Conservation (phyloP, 768 basidiomycete genomes). For the Asterophora lycoperdoides region DNA sequence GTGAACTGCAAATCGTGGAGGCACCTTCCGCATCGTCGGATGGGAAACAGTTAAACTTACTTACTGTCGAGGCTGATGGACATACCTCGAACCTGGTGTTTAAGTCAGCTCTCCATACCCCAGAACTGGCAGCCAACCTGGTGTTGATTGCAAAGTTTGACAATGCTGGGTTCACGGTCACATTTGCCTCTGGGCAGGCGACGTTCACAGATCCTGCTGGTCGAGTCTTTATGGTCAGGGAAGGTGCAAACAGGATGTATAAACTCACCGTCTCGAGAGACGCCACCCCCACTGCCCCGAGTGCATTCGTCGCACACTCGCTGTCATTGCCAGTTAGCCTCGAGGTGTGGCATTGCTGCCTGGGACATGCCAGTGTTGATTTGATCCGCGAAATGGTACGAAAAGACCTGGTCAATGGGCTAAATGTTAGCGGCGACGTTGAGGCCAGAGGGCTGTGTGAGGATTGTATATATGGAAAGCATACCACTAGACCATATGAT, state of each 20-base stretch:
- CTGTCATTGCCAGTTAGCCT: slow-evolving; percentile 15
- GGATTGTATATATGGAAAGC: slow-evolving; percentile 10
- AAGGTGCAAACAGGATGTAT: slow-evolving; percentile 1
- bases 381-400: slow-evolving; percentile 13
- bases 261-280: neutral
- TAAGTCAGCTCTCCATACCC: neutral
- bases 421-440: slow-evolving; percentile 13
- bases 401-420: slow-evolving; percentile 16
- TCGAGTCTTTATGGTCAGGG: neutral
- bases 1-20: neutral
- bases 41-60: neutral
- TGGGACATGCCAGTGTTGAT: slow-evolving; percentile 18
- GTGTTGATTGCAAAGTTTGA: too few species aligned
- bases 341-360: slow-evolving; percentile 23
- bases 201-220: too few species aligned
- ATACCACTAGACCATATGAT: neutral
- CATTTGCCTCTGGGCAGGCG: neutral
- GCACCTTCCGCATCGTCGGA: neutral
- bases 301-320: slow-evolving; percentile 12
- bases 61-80: neutral
- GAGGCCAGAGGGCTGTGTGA: slow-evolving; percentile 14
- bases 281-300: too few species aligned
- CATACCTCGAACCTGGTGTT: too few species aligned
- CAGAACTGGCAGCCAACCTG: too few species aligned
- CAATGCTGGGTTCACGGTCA: too few species aligned